Conservation (phyloP, 768 basidiomycete genomes). For the Saitozyma podzolica region DNA sequence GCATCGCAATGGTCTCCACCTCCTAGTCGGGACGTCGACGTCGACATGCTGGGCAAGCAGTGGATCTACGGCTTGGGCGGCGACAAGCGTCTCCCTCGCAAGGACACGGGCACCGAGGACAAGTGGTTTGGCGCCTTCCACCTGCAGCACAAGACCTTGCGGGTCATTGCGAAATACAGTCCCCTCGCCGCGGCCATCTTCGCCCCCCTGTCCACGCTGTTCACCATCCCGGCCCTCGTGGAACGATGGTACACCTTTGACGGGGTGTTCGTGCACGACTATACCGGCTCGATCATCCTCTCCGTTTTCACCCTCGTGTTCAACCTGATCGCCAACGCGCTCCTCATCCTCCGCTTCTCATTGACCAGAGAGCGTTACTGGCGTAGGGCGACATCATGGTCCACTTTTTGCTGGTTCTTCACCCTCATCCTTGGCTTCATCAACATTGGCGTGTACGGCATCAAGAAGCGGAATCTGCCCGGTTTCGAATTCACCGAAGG, state of each 20-base stretch:
- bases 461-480: slow-evolving; percentile 28
- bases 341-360: slow-evolving; percentile 52
- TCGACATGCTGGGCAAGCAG: no score
- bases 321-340: slow-evolving; percentile 50
- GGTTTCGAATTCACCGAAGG: slow-evolving; percentile 35
- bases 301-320: slow-evolving; percentile 45
- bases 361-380: slow-evolving; percentile 27
- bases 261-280: slow-evolving; percentile 42
- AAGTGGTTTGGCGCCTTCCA: no score
- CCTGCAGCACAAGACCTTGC: not conserved
- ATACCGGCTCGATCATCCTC: slow-evolving; percentile 32
- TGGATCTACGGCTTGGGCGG: no score
- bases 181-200: slow-evolving; percentile 51
- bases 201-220: slow-evolving; percentile 52
- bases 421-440: slow-evolving; percentile 49
- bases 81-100: no score
- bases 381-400: slow-evolving; percentile 28
- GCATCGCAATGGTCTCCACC: no score
- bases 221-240: slow-evolving; percentile 53
- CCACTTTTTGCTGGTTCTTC: slow-evolving; percentile 47
- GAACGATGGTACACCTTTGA: slow-evolving; percentile 48
- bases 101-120: no score
- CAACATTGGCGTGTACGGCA: slow-evolving; percentile 43
- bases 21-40: no score
- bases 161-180: slow-evolving; percentile 29